A percentile compares a stretch with the other conserved stretches of the same genome.
Evolutionary conservation across 257 asterid species (phyloP).

Genomic region (Ilex aquifolium): DNA sequence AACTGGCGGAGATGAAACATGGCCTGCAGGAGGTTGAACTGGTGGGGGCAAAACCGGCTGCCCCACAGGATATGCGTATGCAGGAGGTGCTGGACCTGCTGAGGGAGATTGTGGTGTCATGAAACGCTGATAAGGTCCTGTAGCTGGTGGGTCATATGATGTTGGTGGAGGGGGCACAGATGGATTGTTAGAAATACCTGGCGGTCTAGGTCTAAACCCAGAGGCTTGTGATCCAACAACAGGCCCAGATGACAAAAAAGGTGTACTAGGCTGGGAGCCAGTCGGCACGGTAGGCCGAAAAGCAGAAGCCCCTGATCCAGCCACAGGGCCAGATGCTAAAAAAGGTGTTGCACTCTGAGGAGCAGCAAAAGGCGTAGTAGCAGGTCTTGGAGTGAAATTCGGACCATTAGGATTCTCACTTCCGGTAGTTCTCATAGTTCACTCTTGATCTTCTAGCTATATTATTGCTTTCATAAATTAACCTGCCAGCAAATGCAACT

Average conservation of each 20-base stretch:
- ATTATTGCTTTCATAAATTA: not conserved
- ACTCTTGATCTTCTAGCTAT: not conserved
- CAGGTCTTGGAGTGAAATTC: not conserved
- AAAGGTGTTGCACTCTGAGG: not conserved
- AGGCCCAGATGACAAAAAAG: constrained; percentile 5
- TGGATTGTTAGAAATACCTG: constrained; percentile 39
- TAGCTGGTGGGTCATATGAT: constrained; percentile 52
- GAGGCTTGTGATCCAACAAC: constrained; percentile 17
- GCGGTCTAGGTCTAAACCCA: constrained; percentile 38
- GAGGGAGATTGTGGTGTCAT: constrained; percentile 44
- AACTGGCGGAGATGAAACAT: constrained; percentile 30
- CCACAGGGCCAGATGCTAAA: constrained; percentile 33
- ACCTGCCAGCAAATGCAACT: no score
- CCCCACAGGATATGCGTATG: constrained; percentile 31
- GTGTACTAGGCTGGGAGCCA: not conserved
- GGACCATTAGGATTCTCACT: not conserved
- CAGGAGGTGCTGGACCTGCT: constrained; percentile 39
- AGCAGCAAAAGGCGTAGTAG: not conserved
- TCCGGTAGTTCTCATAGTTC: not conserved
- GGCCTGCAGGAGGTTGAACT: constrained; percentile 40
- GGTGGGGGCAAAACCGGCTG: constrained; percentile 50
- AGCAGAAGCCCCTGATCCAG: constrained; percentile 30
- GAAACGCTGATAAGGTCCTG: constrained; percentile 51
- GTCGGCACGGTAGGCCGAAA: not conserved
- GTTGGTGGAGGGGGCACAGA: constrained; percentile 46